Evolutionary conservation across 2,329 filamentous ascomycete genomes (phyloP).

Genomic region (Parastagonospora nodorum): DNA sequence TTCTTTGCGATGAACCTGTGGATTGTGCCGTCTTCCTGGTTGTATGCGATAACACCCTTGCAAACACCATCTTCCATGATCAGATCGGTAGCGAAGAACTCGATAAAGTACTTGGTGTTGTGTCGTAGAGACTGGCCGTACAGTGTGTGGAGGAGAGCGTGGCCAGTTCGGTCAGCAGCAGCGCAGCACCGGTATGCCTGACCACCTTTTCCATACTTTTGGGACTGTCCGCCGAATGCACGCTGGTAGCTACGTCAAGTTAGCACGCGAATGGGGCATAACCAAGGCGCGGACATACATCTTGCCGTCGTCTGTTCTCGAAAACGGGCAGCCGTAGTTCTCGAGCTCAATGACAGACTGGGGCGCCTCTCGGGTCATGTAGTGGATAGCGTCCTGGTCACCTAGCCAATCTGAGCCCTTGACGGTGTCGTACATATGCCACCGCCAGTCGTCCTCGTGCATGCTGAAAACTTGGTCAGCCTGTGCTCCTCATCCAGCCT

Average conservation of each 20-base stretch:
- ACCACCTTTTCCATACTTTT: constrained; percentile 93
- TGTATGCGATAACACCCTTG: constrained; percentile 95
- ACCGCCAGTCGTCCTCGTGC: constrained; percentile 98
- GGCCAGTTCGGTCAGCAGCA: constrained; percentile 93
- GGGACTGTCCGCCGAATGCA: constrained; percentile 96
- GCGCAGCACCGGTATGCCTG: constrained; percentile 98
- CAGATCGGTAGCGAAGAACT: constrained; percentile 96
- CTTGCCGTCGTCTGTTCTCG: constrained; percentile 91
- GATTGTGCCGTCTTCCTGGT: constrained; percentile 97
- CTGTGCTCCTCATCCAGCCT: neutral
- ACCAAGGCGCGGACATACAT: constrained; percentile 61
- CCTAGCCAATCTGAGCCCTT: constrained; percentile 98
- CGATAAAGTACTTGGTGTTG: constrained; percentile 99
- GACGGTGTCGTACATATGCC: constrained; percentile 99
- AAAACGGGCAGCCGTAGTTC: constrained; percentile 97
- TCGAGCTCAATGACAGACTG: constrained; percentile 92
- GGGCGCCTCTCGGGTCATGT: constrained; percentile 96
- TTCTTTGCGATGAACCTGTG: constrained; percentile 97
- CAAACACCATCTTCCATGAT: constrained; percentile 98
- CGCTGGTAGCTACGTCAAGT: constrained; percentile 76
- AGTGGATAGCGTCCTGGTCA: constrained; percentile 97
- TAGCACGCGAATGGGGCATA: constrained; percentile 1
- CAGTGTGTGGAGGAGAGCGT: constrained; percentile 96
- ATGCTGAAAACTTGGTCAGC: constrained; percentile 59
- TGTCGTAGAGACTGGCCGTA: constrained; percentile 96